Base-by-base conservation (phyloP, 805 yeast genomes). In the Torulaspora microellipsoides region DNA sequence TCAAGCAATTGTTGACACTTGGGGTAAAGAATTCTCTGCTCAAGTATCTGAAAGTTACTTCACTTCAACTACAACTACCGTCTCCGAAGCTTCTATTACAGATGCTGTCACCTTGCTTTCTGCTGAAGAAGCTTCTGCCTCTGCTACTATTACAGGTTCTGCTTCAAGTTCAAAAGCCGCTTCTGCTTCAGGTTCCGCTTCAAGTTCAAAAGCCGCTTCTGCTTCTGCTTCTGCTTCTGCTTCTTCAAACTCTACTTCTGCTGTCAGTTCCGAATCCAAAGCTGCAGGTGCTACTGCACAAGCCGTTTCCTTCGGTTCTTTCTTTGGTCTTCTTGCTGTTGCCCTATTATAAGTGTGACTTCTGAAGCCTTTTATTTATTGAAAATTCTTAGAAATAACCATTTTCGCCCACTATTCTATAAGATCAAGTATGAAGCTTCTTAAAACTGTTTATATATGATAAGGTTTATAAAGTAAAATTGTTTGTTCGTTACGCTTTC, bases 1-100 rank as follows among this genome's bases (percentile, higher is more conserved):
- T 41, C 56, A 55, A 33, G 48, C 61, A 2, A 62, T 69, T 44
- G 54, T 55, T 23, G 53, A 64, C 11, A 57, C 55, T 38, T 68
- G 73, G 73, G 59, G 62, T 28, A 43, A 51, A 29, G 63, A 46
- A 27, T 60, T 44, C 50, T 35, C 51, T 8, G 42, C 52, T n/a
- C 64, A 63, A 52, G 40, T 51, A 25, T 54, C 59, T 17, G 62
- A 42, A 8, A 36, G 49, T 30, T 62, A 56, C 47, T 63, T 54
- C 52, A 62, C 67, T 31, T 48, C 67, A 3, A 64, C 68, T 33
- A 64, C 69, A n/a, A 60, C 66, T 25, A 52, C 60, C 31, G 53
- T 52, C 13, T 51, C 60, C 36, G 46, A 17, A 4, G 42, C 40
- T 8, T 8, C 15, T 14, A 14, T 47, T 14, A 41, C 48, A 27